Evolutionary conservation across 1,284 basidiomycete species (phyloP).

Genomic region (Pseudozyma tsukubaensis): DNA sequence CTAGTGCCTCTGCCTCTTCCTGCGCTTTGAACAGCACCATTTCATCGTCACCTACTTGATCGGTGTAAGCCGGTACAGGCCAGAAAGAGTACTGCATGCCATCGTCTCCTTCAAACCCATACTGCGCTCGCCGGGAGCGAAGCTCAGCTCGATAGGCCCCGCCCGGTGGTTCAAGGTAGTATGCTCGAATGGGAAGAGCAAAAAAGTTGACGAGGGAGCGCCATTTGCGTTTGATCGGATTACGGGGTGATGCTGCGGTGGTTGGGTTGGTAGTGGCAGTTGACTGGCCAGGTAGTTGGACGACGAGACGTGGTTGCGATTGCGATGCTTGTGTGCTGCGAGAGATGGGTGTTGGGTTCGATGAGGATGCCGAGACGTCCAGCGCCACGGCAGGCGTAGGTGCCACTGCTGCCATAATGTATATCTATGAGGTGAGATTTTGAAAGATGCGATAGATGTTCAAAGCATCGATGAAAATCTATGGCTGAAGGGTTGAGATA

Average conservation of each 20-base stretch:
- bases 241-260: conserved; percentile 1
- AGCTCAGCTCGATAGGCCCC: conserved; percentile 25
- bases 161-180: conserved; percentile 44
- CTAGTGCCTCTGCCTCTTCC: conserved; percentile 27
- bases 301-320: conserved; percentile 10
- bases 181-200: conserved; percentile 48
- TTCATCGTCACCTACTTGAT: conserved; percentile 45
- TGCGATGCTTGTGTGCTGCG: background rate
- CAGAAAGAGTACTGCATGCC: conserved; percentile 10
- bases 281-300: conserved; percentile 14
- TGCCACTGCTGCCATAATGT: conserved; percentile 26
- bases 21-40: conserved; percentile 53
- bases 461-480: no score
- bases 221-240: conserved; percentile 48
- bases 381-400: conserved; percentile 4
- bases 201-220: conserved; percentile 48
- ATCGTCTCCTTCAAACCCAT: conserved; percentile 19
- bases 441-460: background rate
- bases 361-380: background rate
- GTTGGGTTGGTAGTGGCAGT: no score
- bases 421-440: no score
- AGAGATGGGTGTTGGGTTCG: background rate
- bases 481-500: no score
- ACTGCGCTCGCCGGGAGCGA: conserved; percentile 4
- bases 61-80: conserved; percentile 41